Evolutionary conservation across 2,329 filamentous ascomycete species (phyloP), one percentile per base, ranked within the genome.

Genomic region (Hymenoscyphus occultus): DNA sequence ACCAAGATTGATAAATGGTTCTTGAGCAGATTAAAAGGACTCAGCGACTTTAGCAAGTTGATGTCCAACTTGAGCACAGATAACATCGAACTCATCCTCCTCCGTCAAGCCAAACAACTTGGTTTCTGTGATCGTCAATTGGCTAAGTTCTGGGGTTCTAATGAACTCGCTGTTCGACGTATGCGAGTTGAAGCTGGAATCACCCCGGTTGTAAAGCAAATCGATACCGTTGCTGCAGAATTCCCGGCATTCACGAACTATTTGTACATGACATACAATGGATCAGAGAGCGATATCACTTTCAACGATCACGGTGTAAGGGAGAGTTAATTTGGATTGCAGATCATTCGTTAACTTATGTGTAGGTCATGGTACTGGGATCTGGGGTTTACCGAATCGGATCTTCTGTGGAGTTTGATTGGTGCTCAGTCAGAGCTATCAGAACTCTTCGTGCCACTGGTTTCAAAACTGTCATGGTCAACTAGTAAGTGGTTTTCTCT

Each of bases 1-100:
- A 99, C 95, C 74, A 93, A 94, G 81, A 99, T 99, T 73, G 95
- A 98, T 81, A 97, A 96, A 79, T 99, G 95, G 95, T 99, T 98
- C 83, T 81, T 99, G 70, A 88, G 86, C 79, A 93, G 92, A 78
- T 87, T 99, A 65, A 96, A 96, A 86, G 89, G 90, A 35, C 82
- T 99, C 10, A 96, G 89, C 78, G 86, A 97, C 80, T 97, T 98
- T 73, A 88, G 89, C 75, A 94, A 93, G 79, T 78, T 84, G 31
- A 91, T 97, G 87, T 83, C 84, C 65, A 83, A 81, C 59, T 91
- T 88, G 78, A 84, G 76, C 69, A 83, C 84, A 13, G 84, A 82
- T 70, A 89, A 93, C 56, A 85, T 90, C 64, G 86, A 83, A 59
- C 82, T 86, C 64, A 81, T 86, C 28, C 79, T 95, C 48, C 84